phyloP scores from a whole-genome alignment of 805 yeast species.

The Candida jianshihensis region DNA sequence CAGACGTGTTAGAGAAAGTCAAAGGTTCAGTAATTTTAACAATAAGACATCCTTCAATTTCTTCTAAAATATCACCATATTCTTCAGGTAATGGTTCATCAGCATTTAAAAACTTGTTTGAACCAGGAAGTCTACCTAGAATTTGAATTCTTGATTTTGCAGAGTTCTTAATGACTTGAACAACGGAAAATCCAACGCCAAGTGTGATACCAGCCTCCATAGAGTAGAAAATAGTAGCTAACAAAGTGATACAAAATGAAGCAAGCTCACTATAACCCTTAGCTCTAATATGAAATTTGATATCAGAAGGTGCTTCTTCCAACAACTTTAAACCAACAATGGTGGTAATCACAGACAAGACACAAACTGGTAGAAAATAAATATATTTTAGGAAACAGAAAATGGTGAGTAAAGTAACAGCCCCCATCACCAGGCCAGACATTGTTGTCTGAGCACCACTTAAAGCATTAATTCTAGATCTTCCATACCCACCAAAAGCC shows the following conservation, averaged over 20 bases:
- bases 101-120: slow-evolving; percentile 60
- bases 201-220: slow-evolving; percentile 85
- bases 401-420: slow-evolving; percentile 60
- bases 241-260: slow-evolving; percentile 58
- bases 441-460: slow-evolving; percentile 84
- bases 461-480: slow-evolving; percentile 81
- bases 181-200: slow-evolving; percentile 77
- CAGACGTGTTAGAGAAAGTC: slow-evolving; percentile 81
- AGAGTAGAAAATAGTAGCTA: slow-evolving; percentile 62
- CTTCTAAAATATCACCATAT: slow-evolving; percentile 27
- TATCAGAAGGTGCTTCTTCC: slow-evolving; percentile 79
- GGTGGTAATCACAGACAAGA: slow-evolving; percentile 72
- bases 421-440: slow-evolving; percentile 81
- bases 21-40: slow-evolving; percentile 84
- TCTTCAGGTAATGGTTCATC: slow-evolving; percentile 45
- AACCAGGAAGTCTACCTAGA: slow-evolving; percentile 58
- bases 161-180: slow-evolving; percentile 74
- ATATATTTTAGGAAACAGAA: slow-evolving; percentile 53
- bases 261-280: slow-evolving; percentile 72
- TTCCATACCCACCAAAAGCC: slow-evolving; percentile 92
- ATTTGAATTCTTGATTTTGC: slow-evolving; percentile 81
- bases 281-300: slow-evolving; percentile 64
- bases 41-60: slow-evolving; percentile 65
- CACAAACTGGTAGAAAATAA: slow-evolving; percentile 70
- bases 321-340: slow-evolving; percentile 70